Base-by-base conservation (phyloP, 2,329 filamentous ascomycete genomes). In the Hyphodiscus sp. region DNA sequence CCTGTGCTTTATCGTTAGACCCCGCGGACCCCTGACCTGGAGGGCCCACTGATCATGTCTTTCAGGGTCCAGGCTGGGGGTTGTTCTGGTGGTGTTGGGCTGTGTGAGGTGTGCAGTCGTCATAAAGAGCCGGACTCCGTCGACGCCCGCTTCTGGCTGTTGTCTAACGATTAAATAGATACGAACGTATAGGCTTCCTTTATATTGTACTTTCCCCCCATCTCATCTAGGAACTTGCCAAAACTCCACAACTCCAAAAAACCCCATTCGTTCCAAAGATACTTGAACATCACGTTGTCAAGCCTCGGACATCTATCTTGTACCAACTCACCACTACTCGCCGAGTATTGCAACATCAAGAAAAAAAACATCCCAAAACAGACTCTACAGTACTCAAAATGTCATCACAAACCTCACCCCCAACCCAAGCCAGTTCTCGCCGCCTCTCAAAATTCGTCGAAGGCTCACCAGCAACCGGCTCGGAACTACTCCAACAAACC, bases 391-490 rank as follows among this genome's bases (percentile, higher is more conserved):
- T 4, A 26, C 23, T 38, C 33, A 38, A 15, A 38, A 38, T 38
- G 33, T 38, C 33, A 5, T 6, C 33, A 38, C 11, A 38, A 49
- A 49, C 30, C 18, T 41, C 33, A 38, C 11, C 33, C 5, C 11
- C 33, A 38, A 51, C 20, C 38, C 19, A 29, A 41, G 23, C 23
- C 23, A 29, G 16, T 19, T 42, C 46, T 49, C 38, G 45, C 10
- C 53, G 55, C 5, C 50, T 33, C 38, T 57, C 55, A 10, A 50
- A 47, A 47, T 58, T 58, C 45, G 56, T 56, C 41, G 55, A 58
- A 49, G 55, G 53, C 7, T 23, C 29, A 7, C 55, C 55, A 8
- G 44, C 51, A 29, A 56, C 55, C 23, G 26, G 38, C 9, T 50
- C 50, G 26, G 49, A 56, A 20, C 50, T 50, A 29, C 23, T 42